A percentile compares a stretch with the other conserved stretches of the same genome.
Evolutionary conservation across 495 filamentous ascomycete species (phyloP).

Genomic region (Haplographium delicatum): DNA sequence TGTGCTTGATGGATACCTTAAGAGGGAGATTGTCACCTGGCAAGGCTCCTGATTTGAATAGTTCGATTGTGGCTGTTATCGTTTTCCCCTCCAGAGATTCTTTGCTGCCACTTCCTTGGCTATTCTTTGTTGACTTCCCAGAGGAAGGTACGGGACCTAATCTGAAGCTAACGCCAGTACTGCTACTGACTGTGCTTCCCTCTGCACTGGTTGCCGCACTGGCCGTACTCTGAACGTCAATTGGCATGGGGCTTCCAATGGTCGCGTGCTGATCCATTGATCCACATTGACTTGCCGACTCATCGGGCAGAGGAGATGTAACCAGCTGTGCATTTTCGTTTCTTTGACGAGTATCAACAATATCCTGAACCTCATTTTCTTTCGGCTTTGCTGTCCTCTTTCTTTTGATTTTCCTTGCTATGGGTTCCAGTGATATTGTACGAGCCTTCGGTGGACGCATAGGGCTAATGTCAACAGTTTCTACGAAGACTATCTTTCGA

Average conservation of each 20-base stretch:
- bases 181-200: constrained; percentile 55
- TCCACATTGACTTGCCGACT: constrained; percentile 24
- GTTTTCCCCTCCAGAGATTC: constrained; percentile 43
- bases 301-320: constrained; percentile 21
- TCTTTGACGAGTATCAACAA: constrained; percentile 5
- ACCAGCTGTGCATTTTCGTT: constrained; percentile 7
- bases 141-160: constrained; percentile 26
- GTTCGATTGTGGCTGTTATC: constrained; percentile 82
- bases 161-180: constrained; percentile 46
- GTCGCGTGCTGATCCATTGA: constrained; percentile 13
- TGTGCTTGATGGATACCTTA: constrained; percentile 77
- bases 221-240: constrained; percentile 40
- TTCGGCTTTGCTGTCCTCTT: constrained; percentile 24
- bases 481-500: constrained; percentile 69
- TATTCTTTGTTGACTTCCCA: constrained; percentile 14
- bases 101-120: constrained; percentile 16
- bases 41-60: constrained; percentile 77
- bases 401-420: constrained; percentile 25
- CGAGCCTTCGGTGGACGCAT: constrained; percentile 58
- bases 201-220: constrained; percentile 58
- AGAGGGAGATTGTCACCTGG: constrained; percentile 79
- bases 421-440: constrained; percentile 78
- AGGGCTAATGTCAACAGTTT: constrained; percentile 60
- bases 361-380: constrained; percentile 10
- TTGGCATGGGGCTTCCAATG: constrained; percentile 51